Conservation (phyloP, 1,284 basidiomycete species). For the Tranzscheliella williamsii region DNA sequence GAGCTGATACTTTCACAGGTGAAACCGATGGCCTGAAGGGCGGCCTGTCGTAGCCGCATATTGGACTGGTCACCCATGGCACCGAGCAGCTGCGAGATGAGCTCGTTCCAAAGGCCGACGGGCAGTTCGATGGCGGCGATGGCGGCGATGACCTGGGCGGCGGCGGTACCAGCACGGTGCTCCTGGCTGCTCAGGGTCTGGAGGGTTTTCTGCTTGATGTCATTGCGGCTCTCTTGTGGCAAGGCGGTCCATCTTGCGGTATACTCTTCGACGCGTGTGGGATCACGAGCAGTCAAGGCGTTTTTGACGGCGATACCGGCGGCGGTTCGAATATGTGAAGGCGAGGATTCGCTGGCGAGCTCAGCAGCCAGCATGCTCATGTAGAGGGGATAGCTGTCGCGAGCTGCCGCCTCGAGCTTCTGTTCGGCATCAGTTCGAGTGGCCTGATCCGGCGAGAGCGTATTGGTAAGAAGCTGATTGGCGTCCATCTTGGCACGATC, state of each 20-base stretch:
- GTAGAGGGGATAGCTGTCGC: slow-evolving; percentile 56
- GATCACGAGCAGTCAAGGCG: slow-evolving; percentile 82
- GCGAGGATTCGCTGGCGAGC: slow-evolving; percentile 48
- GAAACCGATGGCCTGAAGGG: slow-evolving; percentile 92
- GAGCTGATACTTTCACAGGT: slow-evolving; percentile 83
- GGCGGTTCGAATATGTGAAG: slow-evolving; percentile 80
- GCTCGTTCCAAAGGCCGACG: slow-evolving; percentile 80
- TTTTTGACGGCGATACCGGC: slow-evolving; percentile 98
- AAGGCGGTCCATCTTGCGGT: slow-evolving; percentile 73
- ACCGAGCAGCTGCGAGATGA: slow-evolving; percentile 83
- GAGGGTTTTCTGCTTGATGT: slow-evolving; percentile 87
- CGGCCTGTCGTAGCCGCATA: slow-evolving; percentile 79
- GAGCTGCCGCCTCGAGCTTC: slow-evolving; percentile 54
- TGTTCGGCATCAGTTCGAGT: slow-evolving; percentile 57
- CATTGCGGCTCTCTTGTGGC: slow-evolving; percentile 70
- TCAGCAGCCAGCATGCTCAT: slow-evolving; percentile 55
- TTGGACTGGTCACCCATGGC: slow-evolving; percentile 82
- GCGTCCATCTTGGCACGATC: slow-evolving; percentile 52
- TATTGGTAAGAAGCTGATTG: slow-evolving; percentile 57
- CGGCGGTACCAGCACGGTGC: slow-evolving; percentile 78
- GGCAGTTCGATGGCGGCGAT: slow-evolving; percentile 92
- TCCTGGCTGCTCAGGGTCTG: slow-evolving; percentile 76
- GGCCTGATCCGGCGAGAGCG: slow-evolving; percentile 56
- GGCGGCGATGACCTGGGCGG: slow-evolving; percentile 90
- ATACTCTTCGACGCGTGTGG: slow-evolving; percentile 64